Evolutionary conservation across 78 protist species (phyloP).

Genomic region (Planoprotostelium fungivorum): DNA sequence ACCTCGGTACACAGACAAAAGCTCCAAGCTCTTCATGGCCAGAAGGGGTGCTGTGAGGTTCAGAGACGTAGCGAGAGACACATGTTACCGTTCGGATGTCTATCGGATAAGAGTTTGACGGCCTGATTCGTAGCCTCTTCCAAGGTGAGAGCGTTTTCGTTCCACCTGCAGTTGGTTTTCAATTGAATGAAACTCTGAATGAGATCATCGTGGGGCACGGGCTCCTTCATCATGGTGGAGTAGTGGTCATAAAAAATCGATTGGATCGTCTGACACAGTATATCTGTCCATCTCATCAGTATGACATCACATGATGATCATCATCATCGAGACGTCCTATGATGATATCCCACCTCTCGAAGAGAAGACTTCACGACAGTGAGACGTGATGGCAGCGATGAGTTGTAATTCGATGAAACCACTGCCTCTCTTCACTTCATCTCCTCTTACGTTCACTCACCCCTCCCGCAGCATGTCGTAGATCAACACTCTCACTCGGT

Average conservation of each 20-base stretch:
- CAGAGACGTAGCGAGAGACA: background rate
- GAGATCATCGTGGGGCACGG: no score
- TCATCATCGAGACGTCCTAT: no score
- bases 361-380: background rate
- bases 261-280: background rate
- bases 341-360: no score
- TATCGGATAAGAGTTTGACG: background rate
- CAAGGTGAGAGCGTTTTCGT: background rate
- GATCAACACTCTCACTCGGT: background rate
- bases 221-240: no score
- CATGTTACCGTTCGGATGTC: background rate
- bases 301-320: no score
- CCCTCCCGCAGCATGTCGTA: background rate
- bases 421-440: background rate
- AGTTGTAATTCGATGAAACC: background rate
- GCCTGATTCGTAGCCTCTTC: background rate
- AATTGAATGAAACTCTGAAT: background rate
- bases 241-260: background rate
- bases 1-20: background rate
- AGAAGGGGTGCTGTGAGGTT: background rate
- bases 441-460: background rate
- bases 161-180: background rate
- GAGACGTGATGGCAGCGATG: background rate
- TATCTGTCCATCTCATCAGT: background rate
- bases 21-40: background rate